These are phyloP conservation scores for Backusella parvicylindrica DNA, from an alignment of 192 early-diverging fungal genomes.

Conservation along the genomic window DNA sequence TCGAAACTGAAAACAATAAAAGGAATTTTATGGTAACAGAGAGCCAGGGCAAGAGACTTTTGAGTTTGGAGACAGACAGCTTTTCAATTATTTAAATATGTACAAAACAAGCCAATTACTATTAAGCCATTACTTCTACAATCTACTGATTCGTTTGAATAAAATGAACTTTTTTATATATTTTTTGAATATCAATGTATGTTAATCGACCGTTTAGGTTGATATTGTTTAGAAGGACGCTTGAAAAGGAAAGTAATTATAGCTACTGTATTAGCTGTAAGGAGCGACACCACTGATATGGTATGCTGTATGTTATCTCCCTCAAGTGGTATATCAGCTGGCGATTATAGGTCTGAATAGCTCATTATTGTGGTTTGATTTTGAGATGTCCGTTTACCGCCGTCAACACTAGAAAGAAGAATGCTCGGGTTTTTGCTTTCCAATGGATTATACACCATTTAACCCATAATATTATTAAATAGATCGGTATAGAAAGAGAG, in stretches of 20 bases:
- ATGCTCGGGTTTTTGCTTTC: background rate
- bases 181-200: background rate
- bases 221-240: slow-evolving; percentile 17
- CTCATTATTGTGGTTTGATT: background rate
- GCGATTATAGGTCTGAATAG: background rate
- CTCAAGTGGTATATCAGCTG: background rate
- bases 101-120: background rate
- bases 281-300: background rate
- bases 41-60: background rate
- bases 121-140: too few relatives aligned
- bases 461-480: background rate
- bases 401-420: background rate
- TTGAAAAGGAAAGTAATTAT: background rate
- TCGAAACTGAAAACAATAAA: background rate
- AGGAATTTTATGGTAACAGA: background rate
- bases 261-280: background rate
- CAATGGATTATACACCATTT: background rate
- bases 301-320: background rate
- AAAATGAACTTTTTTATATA: background rate
- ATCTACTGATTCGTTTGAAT: too few relatives aligned
- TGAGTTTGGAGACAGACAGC: background rate
- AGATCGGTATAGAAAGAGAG: background rate
- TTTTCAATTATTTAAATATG: background rate
- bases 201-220: slow-evolving; percentile 15
- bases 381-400: background rate